Evolutionary conservation across 1,139 yeast species (phyloP).

Genomic region (Suhomyces ambrosiae): DNA sequence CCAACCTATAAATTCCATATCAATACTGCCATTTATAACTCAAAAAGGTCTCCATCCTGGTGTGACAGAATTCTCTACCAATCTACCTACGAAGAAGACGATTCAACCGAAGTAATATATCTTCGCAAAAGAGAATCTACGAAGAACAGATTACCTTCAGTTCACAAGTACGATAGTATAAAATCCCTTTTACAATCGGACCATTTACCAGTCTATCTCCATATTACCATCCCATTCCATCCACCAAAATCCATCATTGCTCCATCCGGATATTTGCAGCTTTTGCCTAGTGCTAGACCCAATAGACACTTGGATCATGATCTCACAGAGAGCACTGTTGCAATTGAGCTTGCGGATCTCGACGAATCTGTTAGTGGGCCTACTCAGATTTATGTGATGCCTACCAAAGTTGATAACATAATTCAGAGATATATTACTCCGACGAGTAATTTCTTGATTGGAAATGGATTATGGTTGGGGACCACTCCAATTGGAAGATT

Average conservation of each 20-base stretch:
- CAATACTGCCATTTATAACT: constrained; percentile 54
- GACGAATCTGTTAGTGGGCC: constrained; percentile 41
- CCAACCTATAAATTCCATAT: constrained; percentile 76
- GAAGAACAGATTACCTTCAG: constrained; percentile 23
- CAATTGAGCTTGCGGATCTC: constrained; percentile 8
- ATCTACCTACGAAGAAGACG: constrained; percentile 39
- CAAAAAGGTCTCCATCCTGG: constrained; percentile 79
- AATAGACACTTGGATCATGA: constrained; percentile 23
- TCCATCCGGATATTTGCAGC: constrained; percentile 43
- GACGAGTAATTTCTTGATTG: constrained; percentile 38
- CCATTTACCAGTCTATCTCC: constrained; percentile 49
- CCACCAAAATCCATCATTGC: constrained; percentile 49
- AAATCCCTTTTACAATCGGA: constrained; percentile 38
- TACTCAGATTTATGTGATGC: constrained; percentile 46
- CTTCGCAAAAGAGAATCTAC: constrained; percentile 10
- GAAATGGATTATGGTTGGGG: constrained; percentile 41
- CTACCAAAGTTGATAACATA: constrained; percentile 41
- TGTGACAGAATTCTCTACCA: constrained; percentile 78
- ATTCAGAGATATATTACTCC: constrained; percentile 33
- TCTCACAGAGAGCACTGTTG: constrained; percentile 8
- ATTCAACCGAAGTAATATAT: constrained; percentile 3
- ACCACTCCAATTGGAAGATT: constrained; percentile 46
- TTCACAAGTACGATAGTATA: constrained; percentile 45
- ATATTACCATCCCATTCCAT: constrained; percentile 42
- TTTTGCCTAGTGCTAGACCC: constrained; percentile 31